Evolutionary conservation across 2,329 filamentous ascomycete genomes (phyloP).

Genomic region (Cercospora zeina): DNA sequence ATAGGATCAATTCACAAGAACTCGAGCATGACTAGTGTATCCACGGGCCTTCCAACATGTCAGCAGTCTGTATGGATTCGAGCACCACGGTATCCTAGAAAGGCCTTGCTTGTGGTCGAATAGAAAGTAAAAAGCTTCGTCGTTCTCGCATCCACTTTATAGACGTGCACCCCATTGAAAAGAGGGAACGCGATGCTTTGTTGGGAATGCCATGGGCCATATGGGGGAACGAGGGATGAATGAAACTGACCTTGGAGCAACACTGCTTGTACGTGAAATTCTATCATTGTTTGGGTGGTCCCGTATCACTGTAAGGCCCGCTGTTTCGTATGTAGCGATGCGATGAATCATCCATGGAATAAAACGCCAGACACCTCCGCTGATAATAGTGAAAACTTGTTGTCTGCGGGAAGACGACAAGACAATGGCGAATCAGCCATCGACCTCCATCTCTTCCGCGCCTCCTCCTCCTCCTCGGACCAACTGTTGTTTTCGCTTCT

Average conservation of each 20-base stretch:
- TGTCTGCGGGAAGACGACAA: background rate
- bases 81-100: constrained; percentile 11
- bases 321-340: background rate
- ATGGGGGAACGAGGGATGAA: background rate
- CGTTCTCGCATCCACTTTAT: constrained; percentile 11
- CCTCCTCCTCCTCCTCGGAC: constrained; percentile 48
- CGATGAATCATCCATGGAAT: background rate
- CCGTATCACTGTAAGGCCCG: background rate
- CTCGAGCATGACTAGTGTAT: background rate
- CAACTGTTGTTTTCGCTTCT: constrained; percentile 52
- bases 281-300: background rate
- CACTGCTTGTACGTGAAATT: background rate
- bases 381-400: constrained; percentile 1
- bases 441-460: constrained; percentile 45
- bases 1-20: background rate
- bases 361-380: constrained; percentile 20
- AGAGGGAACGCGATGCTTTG: constrained; percentile 16
- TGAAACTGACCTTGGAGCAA: constrained; percentile 4
- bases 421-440: constrained; percentile 33
- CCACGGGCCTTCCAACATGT: background rate
- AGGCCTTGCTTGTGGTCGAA: constrained; percentile 15
- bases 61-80: constrained; percentile 20
- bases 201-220: background rate
- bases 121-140: constrained; percentile 21
- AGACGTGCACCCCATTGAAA: constrained; percentile 16